Percentiles rank a stretch among this genome's conserved stretches.
phyloP scores from a whole-genome alignment of 2,329 filamentous ascomycete genomes.

The Cercospora sp. region DNA sequence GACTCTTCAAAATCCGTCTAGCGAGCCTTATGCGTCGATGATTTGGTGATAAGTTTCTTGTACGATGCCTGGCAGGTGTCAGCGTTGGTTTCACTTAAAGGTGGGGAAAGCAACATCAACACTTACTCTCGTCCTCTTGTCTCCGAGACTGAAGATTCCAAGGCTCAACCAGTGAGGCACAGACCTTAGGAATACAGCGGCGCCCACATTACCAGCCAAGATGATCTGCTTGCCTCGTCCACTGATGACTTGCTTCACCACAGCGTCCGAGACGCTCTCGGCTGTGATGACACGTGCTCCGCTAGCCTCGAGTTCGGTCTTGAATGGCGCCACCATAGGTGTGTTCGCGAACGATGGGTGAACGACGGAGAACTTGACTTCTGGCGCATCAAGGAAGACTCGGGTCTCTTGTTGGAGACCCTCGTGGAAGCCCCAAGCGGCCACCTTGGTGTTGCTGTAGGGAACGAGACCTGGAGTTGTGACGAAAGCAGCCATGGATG shows the following conservation, averaged over 20 bases:
- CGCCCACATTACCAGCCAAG: slow-evolving; percentile 34
- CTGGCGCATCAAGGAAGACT: slow-evolving; percentile 44
- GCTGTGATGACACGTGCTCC: slow-evolving; percentile 42
- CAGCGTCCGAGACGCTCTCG: slow-evolving; percentile 44
- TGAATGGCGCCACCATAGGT: slow-evolving; percentile 41
- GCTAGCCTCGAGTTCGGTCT: slow-evolving; percentile 36
- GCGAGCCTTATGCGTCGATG: neutral
- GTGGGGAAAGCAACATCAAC: neutral
- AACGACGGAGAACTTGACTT: slow-evolving; percentile 47
- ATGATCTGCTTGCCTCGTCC: slow-evolving; percentile 46
- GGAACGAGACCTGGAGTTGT: slow-evolving; percentile 48
- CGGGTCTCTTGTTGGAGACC: slow-evolving; percentile 45
- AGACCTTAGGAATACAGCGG: slow-evolving; percentile 18
- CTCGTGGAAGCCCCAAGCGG: slow-evolving; percentile 57
- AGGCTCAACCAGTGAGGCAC: slow-evolving; percentile 20
- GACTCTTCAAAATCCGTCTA: neutral
- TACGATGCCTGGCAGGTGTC: slow-evolving; percentile 8
- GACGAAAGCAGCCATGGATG: slow-evolving; percentile 55
- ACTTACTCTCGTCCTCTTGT: slow-evolving; percentile 18
- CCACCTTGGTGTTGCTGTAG: slow-evolving; percentile 55
- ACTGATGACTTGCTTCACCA: slow-evolving; percentile 47
- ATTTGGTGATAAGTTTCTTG: slow-evolving; percentile 11
- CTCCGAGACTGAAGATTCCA: slow-evolving; percentile 19
- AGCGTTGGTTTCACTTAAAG: neutral
- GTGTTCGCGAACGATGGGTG: slow-evolving; percentile 48